A percentile compares a stretch with the other conserved stretches of the same genome.
phyloP scores from a whole-genome alignment of 257 asterid genomes.

The Misopates orontium region DNA sequence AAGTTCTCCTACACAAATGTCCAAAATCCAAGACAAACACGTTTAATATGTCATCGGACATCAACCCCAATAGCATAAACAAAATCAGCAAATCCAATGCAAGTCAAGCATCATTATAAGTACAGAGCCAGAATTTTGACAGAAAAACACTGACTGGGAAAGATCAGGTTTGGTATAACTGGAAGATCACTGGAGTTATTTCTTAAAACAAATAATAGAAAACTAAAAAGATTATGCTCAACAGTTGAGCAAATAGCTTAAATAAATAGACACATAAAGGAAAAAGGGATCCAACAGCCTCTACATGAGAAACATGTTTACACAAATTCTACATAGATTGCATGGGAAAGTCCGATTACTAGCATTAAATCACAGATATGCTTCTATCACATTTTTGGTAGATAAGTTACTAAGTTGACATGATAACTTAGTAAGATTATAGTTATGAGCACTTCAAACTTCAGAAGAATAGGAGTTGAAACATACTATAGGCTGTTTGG shows the following conservation, averaged over 20 bases:
- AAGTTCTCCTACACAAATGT: constrained; percentile 7
- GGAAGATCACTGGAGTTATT: not conserved
- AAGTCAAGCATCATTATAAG: constrained; percentile 9
- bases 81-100: not conserved
- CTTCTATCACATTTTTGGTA: constrained; percentile 9
- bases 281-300: not conserved
- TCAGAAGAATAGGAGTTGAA: constrained; percentile 28
- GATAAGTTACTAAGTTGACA: constrained; percentile 23
- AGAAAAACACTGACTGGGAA: not conserved
- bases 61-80: constrained; percentile 9
- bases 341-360: not conserved
- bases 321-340: not conserved
- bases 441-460: constrained; percentile 17
- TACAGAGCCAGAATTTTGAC: not conserved
- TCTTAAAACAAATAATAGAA: no score
- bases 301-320: constrained; percentile 1
- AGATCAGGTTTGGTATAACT: not conserved
- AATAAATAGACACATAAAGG: not conserved
- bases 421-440: constrained; percentile 10
- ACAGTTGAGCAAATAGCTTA: not conserved
- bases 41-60: constrained; percentile 1
- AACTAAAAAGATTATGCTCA: constrained; percentile 6
- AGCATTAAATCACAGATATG: not conserved
- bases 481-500: constrained; percentile 70
- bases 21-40: constrained; percentile 16